phyloP scores from a whole-genome alignment of 1,284 basidiomycete species.

The Phylloboletellus chloephorus region DNA sequence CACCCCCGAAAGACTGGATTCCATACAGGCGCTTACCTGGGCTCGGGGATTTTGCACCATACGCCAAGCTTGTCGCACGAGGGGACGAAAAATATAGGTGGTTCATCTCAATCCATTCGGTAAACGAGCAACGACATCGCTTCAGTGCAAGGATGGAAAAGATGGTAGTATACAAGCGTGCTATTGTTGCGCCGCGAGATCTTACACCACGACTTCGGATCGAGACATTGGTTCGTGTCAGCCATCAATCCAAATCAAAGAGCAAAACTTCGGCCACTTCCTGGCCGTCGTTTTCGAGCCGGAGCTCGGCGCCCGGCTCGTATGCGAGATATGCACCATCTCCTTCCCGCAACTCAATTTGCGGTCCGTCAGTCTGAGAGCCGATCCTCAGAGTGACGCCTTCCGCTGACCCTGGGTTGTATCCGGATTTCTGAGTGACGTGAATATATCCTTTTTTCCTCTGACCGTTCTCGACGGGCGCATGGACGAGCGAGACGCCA shows the following conservation, averaged over 20 bases:
- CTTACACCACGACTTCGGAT: not conserved
- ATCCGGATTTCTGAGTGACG: constrained; percentile 72
- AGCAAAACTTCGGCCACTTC: constrained; percentile 61
- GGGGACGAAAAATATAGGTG: no score
- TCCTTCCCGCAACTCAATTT: constrained; percentile 48
- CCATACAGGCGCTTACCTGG: no score
- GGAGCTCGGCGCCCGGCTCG: constrained; percentile 40
- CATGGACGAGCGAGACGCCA: constrained; percentile 47
- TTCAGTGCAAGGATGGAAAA: no score
- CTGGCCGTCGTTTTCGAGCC: constrained; percentile 57
- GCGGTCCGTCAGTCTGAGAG: constrained; percentile 35
- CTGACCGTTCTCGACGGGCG: constrained; percentile 35
- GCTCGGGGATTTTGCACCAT: no score
- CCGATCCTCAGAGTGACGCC: constrained; percentile 50
- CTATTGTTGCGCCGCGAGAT: not conserved
- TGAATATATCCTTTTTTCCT: constrained; percentile 59
- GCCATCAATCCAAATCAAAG: constrained; percentile 60
- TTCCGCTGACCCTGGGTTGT: constrained; percentile 48
- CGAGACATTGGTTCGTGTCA: not conserved
- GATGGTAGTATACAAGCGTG: no score
- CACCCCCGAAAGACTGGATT: no score
- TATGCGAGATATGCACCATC: constrained; percentile 67
- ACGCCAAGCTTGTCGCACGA: no score
- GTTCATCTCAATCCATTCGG: no score
- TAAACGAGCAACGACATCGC: no score